Percentiles rank a stretch among this genome's conserved stretches.
Conservation (phyloP, 73 alveolate species). For the Symbiodinium pilosum region DNA sequence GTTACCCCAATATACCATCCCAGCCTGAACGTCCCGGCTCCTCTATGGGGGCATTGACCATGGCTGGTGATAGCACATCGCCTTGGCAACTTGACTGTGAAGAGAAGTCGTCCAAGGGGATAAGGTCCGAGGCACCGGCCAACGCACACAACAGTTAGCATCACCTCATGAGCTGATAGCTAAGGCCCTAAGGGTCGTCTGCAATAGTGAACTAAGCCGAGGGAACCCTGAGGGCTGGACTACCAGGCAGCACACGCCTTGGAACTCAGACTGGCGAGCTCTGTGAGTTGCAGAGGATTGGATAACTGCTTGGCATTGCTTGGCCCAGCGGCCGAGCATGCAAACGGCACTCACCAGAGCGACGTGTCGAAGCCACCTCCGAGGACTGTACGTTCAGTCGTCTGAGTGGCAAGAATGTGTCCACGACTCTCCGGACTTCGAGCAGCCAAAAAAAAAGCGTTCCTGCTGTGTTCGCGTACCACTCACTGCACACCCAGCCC, state of each 20-base stretch:
- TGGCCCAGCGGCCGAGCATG: slow-evolving; percentile 60
- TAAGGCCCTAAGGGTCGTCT: not conserved
- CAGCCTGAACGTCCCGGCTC: not conserved
- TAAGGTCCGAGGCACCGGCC: not conserved
- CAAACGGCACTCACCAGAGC: slow-evolving; percentile 73
- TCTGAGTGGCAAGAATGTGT: too few species aligned
- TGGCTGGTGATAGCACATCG: slow-evolving; percentile 29
- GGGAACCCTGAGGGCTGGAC: slow-evolving; percentile 6
- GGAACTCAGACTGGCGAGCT: not conserved
- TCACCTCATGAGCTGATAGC: slow-evolving; percentile 34
- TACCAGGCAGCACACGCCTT: slow-evolving; percentile 81
- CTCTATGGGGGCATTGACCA: slow-evolving; percentile 53
- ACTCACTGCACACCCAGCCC: too few species aligned
- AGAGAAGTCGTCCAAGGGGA: too few species aligned
- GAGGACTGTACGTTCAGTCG: too few species aligned
- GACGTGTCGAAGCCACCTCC: slow-evolving; percentile 48
- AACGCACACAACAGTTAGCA: slow-evolving; percentile 47
- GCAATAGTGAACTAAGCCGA: slow-evolving; percentile 38
- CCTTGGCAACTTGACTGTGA: not conserved
- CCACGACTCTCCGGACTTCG: too few species aligned
- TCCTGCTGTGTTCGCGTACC: too few species aligned
- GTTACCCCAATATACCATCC: too few species aligned
- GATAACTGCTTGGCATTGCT: not conserved
- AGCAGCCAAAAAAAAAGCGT: too few species aligned
- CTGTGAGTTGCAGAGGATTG: not conserved